Evolutionary conservation across 2,329 filamentous ascomycete genomes (phyloP), one percentile per base, ranked within the genome.

Genomic region (Stagonosporopsis chrysanthemi): DNA sequence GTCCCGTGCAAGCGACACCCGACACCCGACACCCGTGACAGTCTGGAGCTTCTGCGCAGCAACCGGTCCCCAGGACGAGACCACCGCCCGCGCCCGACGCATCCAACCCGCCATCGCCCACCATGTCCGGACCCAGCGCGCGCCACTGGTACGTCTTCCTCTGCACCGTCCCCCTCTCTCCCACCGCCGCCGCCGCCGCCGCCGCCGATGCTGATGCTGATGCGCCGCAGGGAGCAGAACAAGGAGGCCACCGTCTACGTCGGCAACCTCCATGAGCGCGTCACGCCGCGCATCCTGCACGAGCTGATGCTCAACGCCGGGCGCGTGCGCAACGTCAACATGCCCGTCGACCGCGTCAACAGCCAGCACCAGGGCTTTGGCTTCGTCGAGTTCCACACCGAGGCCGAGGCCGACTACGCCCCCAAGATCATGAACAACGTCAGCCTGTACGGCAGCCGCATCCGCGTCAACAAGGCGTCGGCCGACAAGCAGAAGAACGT

Each of bases 231-330:
- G 75, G 75, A 97, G 77, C 94, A 98, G 82, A 94, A 98, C 79
- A 97, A 97, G 79, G 94, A 98, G 80, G 92, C 92, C 68, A 98
- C 95, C 39, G 91, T 98, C 76, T 99, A 99, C 78, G 91, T 98
- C 68, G 95, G 95, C 75, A 98, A 98, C 78, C 92, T 99, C 72
- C 95, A 99, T 81, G 95, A 99, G 82, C 92, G 95, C 77, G 91
- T 95, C 65, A 90, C 89, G 43, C 92, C 97, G 74, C 88, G 90
- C 68, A 85, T 97, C 67, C 88, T 99, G 66, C 97, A 95, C 89
- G 95, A 99, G 82, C 85, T 99, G 71, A 98, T 98, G 92, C 88
- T 97, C 53, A 95, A 99, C 81, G 92, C 93, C 76, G 95, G 95
- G 52, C 93, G 94, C 68, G 96, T 99, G 70, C 91, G 96, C 74